Evolutionary conservation across 805 yeast genomes (phyloP).

Genomic region (Maudiozyma turicensis): DNA sequence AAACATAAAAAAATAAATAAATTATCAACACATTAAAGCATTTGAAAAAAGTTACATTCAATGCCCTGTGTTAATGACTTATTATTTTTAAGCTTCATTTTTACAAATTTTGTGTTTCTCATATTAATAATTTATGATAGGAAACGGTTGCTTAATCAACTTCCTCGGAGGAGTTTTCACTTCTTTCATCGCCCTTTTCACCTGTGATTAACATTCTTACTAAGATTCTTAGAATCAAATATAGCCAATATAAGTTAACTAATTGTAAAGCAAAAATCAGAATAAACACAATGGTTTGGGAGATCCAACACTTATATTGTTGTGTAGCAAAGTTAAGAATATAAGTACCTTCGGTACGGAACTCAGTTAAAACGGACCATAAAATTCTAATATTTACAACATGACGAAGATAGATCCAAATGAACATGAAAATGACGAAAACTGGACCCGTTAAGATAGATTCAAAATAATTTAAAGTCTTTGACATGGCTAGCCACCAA

Average conservation of each 20-base stretch:
- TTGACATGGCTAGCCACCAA: slow-evolving; percentile 74
- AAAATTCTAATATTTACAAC: slow-evolving; percentile 70
- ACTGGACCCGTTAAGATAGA: slow-evolving; percentile 53
- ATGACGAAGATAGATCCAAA: slow-evolving; percentile 89
- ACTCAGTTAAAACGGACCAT: slow-evolving; percentile 83
- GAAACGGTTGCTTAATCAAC: slow-evolving; percentile 2
- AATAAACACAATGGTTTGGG: slow-evolving; percentile 79
- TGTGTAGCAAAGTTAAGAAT: slow-evolving; percentile 76
- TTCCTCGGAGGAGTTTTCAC: slow-evolving; percentile 53
- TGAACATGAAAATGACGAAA: slow-evolving; percentile 53
- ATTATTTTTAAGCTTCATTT: no score
- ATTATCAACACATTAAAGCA: no score
- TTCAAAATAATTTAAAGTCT: slow-evolving; percentile 76
- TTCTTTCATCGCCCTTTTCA: slow-evolving; percentile 67
- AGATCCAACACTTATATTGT: slow-evolving; percentile 93
- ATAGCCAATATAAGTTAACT: slow-evolving; percentile 83
- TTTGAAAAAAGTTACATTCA: no score
- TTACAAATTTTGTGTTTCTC: no score
- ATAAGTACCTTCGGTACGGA: slow-evolving; percentile 74
- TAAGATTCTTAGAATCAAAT: slow-evolving; percentile 67
- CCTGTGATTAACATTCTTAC: slow-evolving; percentile 54
- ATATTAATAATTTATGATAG: slow-evolving; percentile 9
- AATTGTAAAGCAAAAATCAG: slow-evolving; percentile 73
- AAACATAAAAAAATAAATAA: no score
- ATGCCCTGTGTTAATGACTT: no score